Percentiles rank a stretch among this genome's conserved stretches.
Evolutionary conservation across 441 rosid species (phyloP).

Genomic region (Eruca vesicaria): DNA sequence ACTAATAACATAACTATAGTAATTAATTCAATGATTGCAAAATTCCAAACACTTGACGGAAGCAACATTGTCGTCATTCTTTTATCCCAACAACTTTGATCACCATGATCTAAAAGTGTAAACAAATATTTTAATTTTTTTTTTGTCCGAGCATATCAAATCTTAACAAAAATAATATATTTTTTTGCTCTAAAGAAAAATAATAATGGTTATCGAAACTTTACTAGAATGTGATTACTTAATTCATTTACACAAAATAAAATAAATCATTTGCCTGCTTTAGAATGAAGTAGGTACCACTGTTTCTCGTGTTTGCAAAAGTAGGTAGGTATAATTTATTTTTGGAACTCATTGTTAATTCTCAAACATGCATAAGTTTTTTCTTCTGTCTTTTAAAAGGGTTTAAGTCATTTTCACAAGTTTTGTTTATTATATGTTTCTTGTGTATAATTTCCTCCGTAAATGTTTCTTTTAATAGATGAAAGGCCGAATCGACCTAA

Average conservation of each 20-base stretch:
- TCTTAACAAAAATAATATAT: too few relatives aligned
- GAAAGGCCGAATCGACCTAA: constrained; percentile 31
- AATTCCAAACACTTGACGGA: constrained; percentile 35
- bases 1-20: neutral
- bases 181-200: neutral
- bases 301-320: constrained; percentile 3
- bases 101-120: constrained; percentile 27
- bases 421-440: neutral
- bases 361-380: neutral
- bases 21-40: constrained; percentile 21
- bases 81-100: constrained; percentile 33
- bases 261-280: constrained; percentile 4
- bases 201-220: neutral
- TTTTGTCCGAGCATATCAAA: constrained; percentile 18
- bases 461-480: neutral
- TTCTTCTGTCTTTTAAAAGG: neutral
- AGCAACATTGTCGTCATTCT: constrained; percentile 27
- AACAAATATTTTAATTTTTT: neutral
- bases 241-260: neutral
- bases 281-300: constrained; percentile 25
- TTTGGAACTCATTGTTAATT: constrained; percentile 21
- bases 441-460: neutral
- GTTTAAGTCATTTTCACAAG: neutral
- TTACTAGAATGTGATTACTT: constrained; percentile 7
- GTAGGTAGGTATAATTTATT: constrained; percentile 10